phyloP scores from a whole-genome alignment of 2,329 filamentous ascomycete species.

The Aureobasidium lini region DNA sequence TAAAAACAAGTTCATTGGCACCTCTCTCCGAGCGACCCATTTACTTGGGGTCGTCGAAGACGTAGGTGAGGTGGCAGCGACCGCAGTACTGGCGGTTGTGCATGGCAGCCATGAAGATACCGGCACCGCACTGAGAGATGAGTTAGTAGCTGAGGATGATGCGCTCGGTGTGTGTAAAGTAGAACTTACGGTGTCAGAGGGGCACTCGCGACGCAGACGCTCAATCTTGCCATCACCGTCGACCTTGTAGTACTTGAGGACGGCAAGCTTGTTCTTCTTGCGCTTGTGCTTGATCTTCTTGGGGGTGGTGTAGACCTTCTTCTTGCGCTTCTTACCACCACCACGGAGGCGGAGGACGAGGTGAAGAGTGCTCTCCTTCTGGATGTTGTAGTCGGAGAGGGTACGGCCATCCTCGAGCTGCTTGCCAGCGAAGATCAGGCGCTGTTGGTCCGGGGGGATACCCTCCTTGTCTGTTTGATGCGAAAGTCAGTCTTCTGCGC shows the following conservation, averaged over 20 bases:
- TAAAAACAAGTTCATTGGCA: not conserved
- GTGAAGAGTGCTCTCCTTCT: slow-evolving; percentile 99
- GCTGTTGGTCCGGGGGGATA: slow-evolving; percentile 98
- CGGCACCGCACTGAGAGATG: slow-evolving; percentile 75
- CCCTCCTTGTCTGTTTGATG: slow-evolving; percentile 89
- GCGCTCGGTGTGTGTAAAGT: not conserved
- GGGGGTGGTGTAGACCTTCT: slow-evolving; percentile 99
- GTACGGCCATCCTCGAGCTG: slow-evolving; percentile 99
- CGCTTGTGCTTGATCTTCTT: slow-evolving; percentile 99
- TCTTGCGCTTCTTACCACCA: slow-evolving; percentile 99
- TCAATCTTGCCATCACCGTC: slow-evolving; percentile 99
- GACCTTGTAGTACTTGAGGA: slow-evolving; percentile 99
- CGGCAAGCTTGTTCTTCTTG: slow-evolving; percentile 99
- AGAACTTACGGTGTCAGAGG: slow-evolving; percentile 68
- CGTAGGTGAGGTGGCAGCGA: slow-evolving; percentile 63
- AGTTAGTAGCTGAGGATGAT: slow-evolving; percentile 21
- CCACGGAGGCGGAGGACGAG: slow-evolving; percentile 96
- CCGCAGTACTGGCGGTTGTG: slow-evolving; percentile 98
- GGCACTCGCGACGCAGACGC: slow-evolving; percentile 97
- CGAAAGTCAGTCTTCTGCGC: slow-evolving; percentile 20
- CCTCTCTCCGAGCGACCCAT: not conserved
- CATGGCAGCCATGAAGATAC: slow-evolving; percentile 99
- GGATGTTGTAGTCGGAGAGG: slow-evolving; percentile 99
- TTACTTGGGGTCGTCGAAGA: slow-evolving; percentile 53
- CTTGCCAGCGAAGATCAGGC: slow-evolving; percentile 99